Base-by-base conservation (phyloP, 2,329 filamentous ascomycete genomes). In the Alternaria hordeiaustralica region DNA sequence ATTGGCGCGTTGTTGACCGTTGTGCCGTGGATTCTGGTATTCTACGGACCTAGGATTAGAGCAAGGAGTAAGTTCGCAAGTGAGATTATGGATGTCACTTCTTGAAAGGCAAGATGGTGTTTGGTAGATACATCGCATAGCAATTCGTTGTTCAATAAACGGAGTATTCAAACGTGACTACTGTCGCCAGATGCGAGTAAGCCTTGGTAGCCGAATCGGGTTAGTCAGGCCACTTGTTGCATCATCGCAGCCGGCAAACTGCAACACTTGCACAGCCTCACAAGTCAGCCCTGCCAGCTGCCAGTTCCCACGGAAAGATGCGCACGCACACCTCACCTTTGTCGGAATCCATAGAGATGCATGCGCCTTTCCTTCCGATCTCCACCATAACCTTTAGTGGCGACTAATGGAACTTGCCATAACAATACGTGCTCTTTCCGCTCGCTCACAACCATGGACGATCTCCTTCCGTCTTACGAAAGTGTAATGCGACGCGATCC, bases 21-120 rank as follows among this genome's bases (percentile, higher is more conserved):
- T 2, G 93, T 97, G n/a, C 95, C 94, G 0, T 97, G 93, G 92
- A 89, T 94, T 0, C 78, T 97, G 55, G 87, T 94, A 0, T 88
- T 96, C 30, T 96, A 88, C 69, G 95, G 94, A 0, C 88, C 90
- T 33, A 87, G 75, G 67, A 97, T 97, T 66, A 85, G 94, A 26
- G 86, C 87, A 11, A 87, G 89, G 76, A 96, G 92, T 76, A 90
- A 88, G 70, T 91, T 97, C 80, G 93, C 93, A 1, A 81, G 79
- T 45, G 82, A 78, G 63, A 75, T 78, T 23, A 75, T 73, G 71
- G 63, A 74, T 47, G 63, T 63, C 23, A 49, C 30, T 15, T 23
- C 8, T 7, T 68, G n/a, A 60, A 10, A 20, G 41, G n/a, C 11
- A 20, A 36, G 12, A 18, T 30, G 21, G 25, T 30, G 13, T 21